A percentile compares a stretch with the other conserved stretches of the same genome.
These are phyloP conservation scores for Fusarium robinianum DNA, from an alignment of 2,329 filamentous ascomycete genomes.

Conservation along the genomic window DNA sequence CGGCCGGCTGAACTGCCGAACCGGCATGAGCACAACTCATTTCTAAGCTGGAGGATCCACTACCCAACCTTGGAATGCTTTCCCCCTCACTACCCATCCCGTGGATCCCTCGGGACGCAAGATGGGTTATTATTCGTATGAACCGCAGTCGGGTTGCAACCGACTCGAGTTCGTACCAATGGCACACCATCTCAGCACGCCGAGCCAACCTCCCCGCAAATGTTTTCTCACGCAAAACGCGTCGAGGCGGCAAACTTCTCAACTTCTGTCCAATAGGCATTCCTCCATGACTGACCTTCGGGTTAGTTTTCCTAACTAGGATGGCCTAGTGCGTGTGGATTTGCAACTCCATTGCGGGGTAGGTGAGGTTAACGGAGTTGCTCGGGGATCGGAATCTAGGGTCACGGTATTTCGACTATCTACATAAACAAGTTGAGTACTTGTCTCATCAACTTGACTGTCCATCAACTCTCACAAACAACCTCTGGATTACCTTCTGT, in stretches of 20 bases:
- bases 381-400: conserved; percentile 39
- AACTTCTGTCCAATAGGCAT: conserved; percentile 25
- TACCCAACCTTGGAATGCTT: conserved; percentile 5
- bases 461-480: conserved; percentile 20
- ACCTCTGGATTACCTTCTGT: conserved; percentile 3
- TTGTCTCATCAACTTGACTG: conserved; percentile 4
- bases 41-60: conserved; percentile 9
- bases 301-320: conserved; percentile 34
- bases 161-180: conserved; percentile 35
- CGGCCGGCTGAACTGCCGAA: conserved; percentile 33
- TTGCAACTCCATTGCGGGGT: conserved; percentile 38
- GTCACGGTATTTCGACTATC: conserved; percentile 24
- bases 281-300: conserved; percentile 15
- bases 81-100: conserved; percentile 20
- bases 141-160: background rate
- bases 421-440: conserved; percentile 32
- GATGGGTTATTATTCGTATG: too few relatives aligned
- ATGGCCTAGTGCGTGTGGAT: conserved; percentile 27
- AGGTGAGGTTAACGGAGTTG: conserved; percentile 31
- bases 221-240: conserved; percentile 19
- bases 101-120: too few relatives aligned
- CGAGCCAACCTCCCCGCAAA: conserved; percentile 20
- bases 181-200: conserved; percentile 29
- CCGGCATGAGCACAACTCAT: conserved; percentile 4
- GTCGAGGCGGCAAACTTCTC: conserved; percentile 5